Base-by-base conservation (phyloP, 768 basidiomycete genomes). In the Mycena alexandri region DNA sequence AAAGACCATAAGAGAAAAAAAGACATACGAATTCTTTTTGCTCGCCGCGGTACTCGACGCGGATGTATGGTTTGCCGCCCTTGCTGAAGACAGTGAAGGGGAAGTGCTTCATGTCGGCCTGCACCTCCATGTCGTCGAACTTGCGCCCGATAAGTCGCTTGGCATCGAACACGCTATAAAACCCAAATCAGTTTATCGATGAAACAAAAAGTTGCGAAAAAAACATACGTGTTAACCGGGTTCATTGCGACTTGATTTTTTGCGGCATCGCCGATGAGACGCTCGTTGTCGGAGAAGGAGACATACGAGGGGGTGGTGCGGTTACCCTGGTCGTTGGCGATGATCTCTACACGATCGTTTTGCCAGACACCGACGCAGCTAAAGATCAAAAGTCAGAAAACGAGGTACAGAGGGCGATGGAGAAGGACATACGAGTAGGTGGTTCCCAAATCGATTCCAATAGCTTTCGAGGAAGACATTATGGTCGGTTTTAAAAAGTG, bases 201-300 rank as follows among this genome's bases (percentile, higher is more conserved):
- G 50, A 66, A 67, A 34, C 59, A n/a, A 60, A 12, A 24, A 70
- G 42, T 60, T 63, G 69, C 54, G n/a, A 52, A 71, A 68, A 46
- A 44, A 65, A 57, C 65, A 59, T 69, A 57, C 63, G 67, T 70
- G 62, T 60, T 66, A 19, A 25, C 87, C 63, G 96, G 96, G 88
- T 98, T 99, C 95, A 98, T 96, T 66, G 96, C 96, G 81, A 94
- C 94, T 75, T 96, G 95, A 82, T 98, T 98, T 86, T 98, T 98
- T 61, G 97, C 97, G 73, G 97, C 97, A 87, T 99, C 97, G 76
- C 96, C 97, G 78, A 99, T 98, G 73, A 99, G 88, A 85, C 97
- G 96, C 87, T 98, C 97, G 69, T 84, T 91, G 75, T 94, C 93
- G 71, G 94, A 93, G 86, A 97, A 97, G 56, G 96, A 90, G 81